A percentile compares a stretch with the other conserved stretches of the same genome.
Conservation (phyloP, 1,284 basidiomycete genomes). For the Pseudozyma hubeiensis region DNA sequence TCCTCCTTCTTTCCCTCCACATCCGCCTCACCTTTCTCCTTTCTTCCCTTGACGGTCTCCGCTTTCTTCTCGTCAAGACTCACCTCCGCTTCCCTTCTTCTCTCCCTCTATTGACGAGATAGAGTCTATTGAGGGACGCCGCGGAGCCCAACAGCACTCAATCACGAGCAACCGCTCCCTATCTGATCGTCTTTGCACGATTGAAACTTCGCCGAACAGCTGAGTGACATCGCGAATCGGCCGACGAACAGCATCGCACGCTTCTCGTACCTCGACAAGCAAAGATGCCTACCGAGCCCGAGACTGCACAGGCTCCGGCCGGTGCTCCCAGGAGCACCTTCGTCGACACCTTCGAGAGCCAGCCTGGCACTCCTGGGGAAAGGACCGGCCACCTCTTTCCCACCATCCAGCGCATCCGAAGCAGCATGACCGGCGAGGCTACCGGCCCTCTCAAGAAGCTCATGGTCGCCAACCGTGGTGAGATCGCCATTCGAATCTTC, state of each 20-base stretch:
- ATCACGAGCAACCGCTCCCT: background rate
- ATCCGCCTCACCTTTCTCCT: slow-evolving; percentile 1
- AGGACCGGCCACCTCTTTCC: slow-evolving; percentile 63
- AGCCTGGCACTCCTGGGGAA: slow-evolving; percentile 61
- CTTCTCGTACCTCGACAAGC: background rate
- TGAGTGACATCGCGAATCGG: background rate
- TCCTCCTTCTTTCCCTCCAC: background rate
- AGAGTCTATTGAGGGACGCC: slow-evolving; percentile 12
- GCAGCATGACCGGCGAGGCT: slow-evolving; percentile 51
- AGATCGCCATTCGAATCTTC: slow-evolving; percentile 99
- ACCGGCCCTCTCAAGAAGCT: slow-evolving; percentile 62
- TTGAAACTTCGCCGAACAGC: background rate
- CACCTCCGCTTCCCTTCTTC: slow-evolving; percentile 6
- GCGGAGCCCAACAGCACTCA: slow-evolving; percentile 2
- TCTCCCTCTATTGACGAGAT: slow-evolving; percentile 18
- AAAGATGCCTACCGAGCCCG: slow-evolving; percentile 45
- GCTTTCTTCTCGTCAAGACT: slow-evolving; percentile 9
- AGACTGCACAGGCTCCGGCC: slow-evolving; percentile 50
- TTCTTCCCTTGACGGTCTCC: slow-evolving; percentile 14
- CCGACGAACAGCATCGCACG: background rate
- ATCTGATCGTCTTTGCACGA: background rate
- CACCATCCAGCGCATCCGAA: slow-evolving; percentile 61
- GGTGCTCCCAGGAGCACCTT: slow-evolving; percentile 58
- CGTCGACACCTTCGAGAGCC: slow-evolving; percentile 61
- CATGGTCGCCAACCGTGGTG: slow-evolving; percentile 68